A percentile compares a stretch with the other conserved stretches of the same genome.
Evolutionary conservation across 2,329 filamentous ascomycete species (phyloP).

Genomic region (Alternaria longipes): DNA sequence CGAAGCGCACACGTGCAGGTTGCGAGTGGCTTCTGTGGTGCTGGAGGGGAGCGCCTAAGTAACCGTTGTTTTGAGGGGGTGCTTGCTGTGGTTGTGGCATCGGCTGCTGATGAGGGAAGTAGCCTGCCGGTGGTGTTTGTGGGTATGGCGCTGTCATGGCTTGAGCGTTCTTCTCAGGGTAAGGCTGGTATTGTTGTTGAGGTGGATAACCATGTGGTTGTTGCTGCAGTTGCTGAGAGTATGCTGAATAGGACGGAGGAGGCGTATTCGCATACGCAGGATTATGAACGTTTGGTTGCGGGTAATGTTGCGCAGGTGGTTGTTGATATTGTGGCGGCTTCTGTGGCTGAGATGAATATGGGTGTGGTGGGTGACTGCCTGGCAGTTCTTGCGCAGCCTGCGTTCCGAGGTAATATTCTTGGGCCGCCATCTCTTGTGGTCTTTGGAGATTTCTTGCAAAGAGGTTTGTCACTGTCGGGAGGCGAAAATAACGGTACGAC

Average conservation of each 20-base stretch:
- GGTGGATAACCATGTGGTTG: constrained; percentile 35
- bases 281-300: constrained; percentile 20
- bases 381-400: constrained; percentile 33
- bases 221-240: constrained; percentile 34
- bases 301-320: constrained; percentile 21
- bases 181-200: constrained; percentile 14
- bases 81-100: constrained; percentile 17
- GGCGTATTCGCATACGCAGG: constrained; percentile 21
- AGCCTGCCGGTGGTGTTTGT: constrained; percentile 31
- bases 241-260: constrained; percentile 16
- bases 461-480: background rate
- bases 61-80: constrained; percentile 26
- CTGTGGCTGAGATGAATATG: constrained; percentile 22
- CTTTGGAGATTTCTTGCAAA: background rate
- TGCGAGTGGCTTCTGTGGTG: constrained; percentile 43
- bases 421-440: constrained; percentile 40
- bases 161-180: constrained; percentile 16
- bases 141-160: constrained; percentile 25
- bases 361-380: constrained; percentile 23
- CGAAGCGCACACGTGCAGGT: constrained; percentile 45
- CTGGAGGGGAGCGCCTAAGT: constrained; percentile 40
- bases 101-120: constrained; percentile 16
- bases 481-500: background rate
- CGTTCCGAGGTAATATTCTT: constrained; percentile 46
- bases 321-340: constrained; percentile 30